These are phyloP conservation scores for Extremus antarcticus DNA, from an alignment of 495 filamentous ascomycete genomes.

Conservation along the genomic window DNA sequence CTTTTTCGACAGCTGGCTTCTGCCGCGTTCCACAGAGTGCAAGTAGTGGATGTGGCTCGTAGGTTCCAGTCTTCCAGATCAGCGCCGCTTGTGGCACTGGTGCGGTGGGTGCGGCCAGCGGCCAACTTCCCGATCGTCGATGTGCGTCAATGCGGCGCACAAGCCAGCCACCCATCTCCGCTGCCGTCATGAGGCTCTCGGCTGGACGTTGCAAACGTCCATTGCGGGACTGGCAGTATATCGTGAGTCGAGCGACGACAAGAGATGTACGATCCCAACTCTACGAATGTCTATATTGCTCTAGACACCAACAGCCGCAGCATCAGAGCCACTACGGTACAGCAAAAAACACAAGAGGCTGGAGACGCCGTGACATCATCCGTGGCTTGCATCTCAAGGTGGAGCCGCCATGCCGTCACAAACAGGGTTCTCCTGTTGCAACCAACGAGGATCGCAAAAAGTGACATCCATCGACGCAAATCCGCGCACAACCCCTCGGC, in stretches of 20 bases:
- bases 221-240: too few relatives aligned
- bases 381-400: not conserved
- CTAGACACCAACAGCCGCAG: too few relatives aligned
- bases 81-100: too few relatives aligned
- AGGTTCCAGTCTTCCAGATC: too few relatives aligned
- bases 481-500: not conserved
- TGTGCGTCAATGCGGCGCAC: not conserved
- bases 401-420: constrained; percentile 8
- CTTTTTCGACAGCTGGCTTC: not conserved
- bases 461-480: not conserved
- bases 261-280: too few relatives aligned
- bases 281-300: too few relatives aligned
- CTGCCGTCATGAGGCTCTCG: not conserved
- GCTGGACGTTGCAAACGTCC: too few relatives aligned
- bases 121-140: not conserved
- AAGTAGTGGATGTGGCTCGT: not conserved
- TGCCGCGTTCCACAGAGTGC: not conserved
- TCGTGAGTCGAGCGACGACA: too few relatives aligned
- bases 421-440: not conserved
- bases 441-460: not conserved
- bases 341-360: too few relatives aligned
- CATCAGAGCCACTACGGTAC: too few relatives aligned
- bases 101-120: too few relatives aligned
- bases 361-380: not conserved
- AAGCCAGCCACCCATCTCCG: not conserved